Conservation (phyloP, 495 filamentous ascomycete species). For the Glarea lozoyensis region DNA sequence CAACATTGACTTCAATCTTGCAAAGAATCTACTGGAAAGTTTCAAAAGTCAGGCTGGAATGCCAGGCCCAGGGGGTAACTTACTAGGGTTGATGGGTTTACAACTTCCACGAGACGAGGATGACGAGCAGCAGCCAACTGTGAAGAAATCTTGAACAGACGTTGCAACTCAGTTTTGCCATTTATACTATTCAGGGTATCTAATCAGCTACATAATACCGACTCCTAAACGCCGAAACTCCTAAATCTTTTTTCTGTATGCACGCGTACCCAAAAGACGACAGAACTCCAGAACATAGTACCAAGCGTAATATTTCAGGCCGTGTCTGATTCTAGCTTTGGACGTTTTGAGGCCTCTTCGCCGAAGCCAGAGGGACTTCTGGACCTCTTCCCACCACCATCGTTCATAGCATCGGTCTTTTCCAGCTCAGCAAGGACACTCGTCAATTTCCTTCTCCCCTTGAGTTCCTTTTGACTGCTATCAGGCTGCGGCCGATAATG, state of each 20-base stretch:
- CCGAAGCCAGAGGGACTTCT: constrained; percentile 2
- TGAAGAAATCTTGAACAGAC: no score
- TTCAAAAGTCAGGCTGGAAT: constrained; percentile 82
- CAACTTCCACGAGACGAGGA: constrained; percentile 70
- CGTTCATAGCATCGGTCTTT: constrained; percentile 16
- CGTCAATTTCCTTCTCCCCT: constrained; percentile 34
- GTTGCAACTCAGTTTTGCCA: no score
- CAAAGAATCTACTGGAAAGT: constrained; percentile 83
- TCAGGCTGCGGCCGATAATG: constrained; percentile 37
- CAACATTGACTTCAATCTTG: constrained; percentile 77
- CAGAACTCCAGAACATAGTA: no score
- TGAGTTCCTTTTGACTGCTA: constrained; percentile 35
- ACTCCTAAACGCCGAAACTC: no score
- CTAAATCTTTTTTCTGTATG: no score
- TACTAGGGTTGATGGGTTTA: constrained; percentile 79
- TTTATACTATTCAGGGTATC: no score
- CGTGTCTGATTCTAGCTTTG: background rate
- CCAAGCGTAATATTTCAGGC: no score
- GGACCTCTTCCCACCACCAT: constrained; percentile 16
- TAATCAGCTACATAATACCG: no score
- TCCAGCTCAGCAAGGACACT: constrained; percentile 28
- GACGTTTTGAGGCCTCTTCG: constrained; percentile 1
- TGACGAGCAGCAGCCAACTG: constrained; percentile 19
- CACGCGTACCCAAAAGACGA: no score
- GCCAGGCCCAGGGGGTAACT: constrained; percentile 76